These are phyloP conservation scores for Guillardia theta DNA, from an alignment of 78 protist genomes.

Conservation along the genomic window DNA sequence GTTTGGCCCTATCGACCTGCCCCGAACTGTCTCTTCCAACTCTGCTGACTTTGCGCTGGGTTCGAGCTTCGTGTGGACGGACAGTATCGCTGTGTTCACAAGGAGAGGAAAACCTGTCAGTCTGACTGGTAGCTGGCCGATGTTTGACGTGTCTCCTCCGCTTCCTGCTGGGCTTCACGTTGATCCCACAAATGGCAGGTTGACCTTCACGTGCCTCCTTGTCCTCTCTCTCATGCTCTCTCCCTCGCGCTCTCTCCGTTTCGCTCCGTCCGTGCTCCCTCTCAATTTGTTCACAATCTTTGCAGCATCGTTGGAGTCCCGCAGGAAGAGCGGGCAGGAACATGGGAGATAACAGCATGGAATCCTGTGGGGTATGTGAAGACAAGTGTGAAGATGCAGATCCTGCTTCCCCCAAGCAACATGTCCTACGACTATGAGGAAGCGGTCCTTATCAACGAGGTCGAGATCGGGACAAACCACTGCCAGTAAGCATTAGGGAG, in stretches of 20 bases:
- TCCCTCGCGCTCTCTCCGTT: no score
- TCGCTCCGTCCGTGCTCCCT: no score
- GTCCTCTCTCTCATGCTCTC: no score
- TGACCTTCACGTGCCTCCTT: no score
- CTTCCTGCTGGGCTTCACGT: no score
- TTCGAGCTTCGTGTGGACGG: background rate
- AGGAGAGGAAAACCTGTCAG: no score
- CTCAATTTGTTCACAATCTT: no score
- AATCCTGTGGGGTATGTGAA: background rate
- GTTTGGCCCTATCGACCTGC: background rate
- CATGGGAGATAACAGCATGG: background rate
- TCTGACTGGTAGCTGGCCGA: no score
- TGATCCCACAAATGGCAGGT: no score
- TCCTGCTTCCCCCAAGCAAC: background rate
- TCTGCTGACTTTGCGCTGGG: background rate
- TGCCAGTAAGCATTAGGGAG: no score
- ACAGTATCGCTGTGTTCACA: no score
- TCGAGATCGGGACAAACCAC: background rate
- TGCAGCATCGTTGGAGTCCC: background rate
- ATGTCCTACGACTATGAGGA: background rate
- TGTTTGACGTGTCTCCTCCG: no score
- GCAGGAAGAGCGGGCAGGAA: background rate
- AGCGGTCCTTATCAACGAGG: background rate
- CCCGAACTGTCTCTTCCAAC: background rate
- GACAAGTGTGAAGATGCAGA: background rate